Percentiles rank a stretch among this genome's conserved stretches.
Conservation (phyloP, 768 basidiomycete species). For the Tylopilus balloui region DNA sequence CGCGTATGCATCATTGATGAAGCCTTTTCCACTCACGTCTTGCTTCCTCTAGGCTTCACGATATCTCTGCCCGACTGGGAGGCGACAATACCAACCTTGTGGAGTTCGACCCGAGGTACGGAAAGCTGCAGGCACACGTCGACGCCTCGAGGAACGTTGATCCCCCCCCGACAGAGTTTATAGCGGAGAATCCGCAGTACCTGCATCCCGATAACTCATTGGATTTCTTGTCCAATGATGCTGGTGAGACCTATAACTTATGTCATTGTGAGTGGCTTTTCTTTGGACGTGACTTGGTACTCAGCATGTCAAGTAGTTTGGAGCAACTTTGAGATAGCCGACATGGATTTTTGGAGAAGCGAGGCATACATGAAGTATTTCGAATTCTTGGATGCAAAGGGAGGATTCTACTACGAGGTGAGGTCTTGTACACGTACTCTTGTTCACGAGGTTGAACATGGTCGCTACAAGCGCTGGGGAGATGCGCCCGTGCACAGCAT, state of each 20-base stretch:
- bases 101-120: constrained; percentile 53
- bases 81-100: constrained; percentile 60
- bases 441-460: constrained; percentile 3
- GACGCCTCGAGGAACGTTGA: constrained; percentile 35
- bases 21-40: not conserved
- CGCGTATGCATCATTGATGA: constrained; percentile 1
- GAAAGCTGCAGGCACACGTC: constrained; percentile 26
- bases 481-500: constrained; percentile 93
- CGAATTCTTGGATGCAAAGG: constrained; percentile 69
- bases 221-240: constrained; percentile 62
- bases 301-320: constrained; percentile 52
- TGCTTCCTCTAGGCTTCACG: constrained; percentile 45
- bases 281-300: not conserved
- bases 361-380: constrained; percentile 83
- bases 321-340: constrained; percentile 92
- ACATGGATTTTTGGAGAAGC: constrained; percentile 78
- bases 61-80: constrained; percentile 61
- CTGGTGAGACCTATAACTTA: constrained; percentile 57
- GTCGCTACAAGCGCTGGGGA: constrained; percentile 68
- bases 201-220: constrained; percentile 55
- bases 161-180: constrained; percentile 48
- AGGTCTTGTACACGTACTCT: not conserved
- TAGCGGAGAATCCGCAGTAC: constrained; percentile 48
- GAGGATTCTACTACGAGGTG: constrained; percentile 90
- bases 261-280: constrained; percentile 51